phyloP scores from a whole-genome alignment of 768 basidiomycete species.

The Phylloporus sp. region DNA sequence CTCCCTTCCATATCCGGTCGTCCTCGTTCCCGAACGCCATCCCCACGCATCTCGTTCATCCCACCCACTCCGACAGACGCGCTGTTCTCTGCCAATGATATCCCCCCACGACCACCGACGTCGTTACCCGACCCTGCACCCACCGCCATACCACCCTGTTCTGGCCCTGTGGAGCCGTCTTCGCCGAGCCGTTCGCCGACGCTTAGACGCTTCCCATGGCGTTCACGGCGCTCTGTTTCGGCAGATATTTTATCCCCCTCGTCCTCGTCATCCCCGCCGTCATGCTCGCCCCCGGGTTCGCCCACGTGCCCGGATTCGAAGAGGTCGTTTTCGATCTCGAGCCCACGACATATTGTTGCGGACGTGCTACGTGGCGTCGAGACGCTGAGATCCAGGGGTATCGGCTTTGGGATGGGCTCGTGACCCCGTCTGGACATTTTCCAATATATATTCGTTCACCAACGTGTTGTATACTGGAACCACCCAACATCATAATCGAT shows the following conservation, averaged over 20 bases:
- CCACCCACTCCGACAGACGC: constrained; percentile 6
- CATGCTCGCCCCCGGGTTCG: constrained; percentile 5
- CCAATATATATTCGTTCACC: background rate
- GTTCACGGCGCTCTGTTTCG: constrained; percentile 7
- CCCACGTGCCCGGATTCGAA: constrained; percentile 8
- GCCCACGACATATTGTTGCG: constrained; percentile 23
- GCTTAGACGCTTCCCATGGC: constrained; percentile 6
- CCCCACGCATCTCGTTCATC: constrained; percentile 5
- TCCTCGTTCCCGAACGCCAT: background rate
- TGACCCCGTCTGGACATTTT: background rate
- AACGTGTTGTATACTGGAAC: no score
- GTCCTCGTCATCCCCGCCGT: background rate
- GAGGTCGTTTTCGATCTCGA: constrained; percentile 13
- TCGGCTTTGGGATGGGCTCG: background rate
- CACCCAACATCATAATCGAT: no score
- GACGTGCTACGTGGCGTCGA: constrained; percentile 44
- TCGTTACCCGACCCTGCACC: background rate
- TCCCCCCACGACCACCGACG: background rate
- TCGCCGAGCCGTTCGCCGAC: constrained; percentile 3
- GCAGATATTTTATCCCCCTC: background rate
- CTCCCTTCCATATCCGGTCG: constrained; percentile 25
- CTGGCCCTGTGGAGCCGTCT: background rate
- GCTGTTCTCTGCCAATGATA: background rate
- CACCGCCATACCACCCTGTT: background rate
- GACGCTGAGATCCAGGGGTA: constrained; percentile 23